Conservation (phyloP, 257 asterid species). For the Cruciata laevipes region DNA sequence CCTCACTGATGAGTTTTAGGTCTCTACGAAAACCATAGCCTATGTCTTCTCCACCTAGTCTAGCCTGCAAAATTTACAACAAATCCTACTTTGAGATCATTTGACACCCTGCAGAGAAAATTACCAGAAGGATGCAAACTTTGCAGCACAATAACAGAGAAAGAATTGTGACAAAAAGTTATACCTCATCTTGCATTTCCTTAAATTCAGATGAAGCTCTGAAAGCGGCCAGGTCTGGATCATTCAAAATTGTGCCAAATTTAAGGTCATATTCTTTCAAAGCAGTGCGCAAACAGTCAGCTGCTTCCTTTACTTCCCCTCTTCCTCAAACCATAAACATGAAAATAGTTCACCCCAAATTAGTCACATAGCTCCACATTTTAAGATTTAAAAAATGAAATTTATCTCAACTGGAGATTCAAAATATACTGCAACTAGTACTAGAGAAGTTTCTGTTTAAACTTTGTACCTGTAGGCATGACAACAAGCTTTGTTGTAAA, state of each 20-base stretch:
- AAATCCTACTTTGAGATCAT: conserved; percentile 5
- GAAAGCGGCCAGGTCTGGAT: conserved; percentile 96
- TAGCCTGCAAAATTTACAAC: conserved; percentile 48
- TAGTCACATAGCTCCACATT: conserved; percentile 4
- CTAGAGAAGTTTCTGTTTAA: not conserved
- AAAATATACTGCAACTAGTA: not conserved
- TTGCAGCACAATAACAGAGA: not conserved
- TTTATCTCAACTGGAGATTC: not conserved
- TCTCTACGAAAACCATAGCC: conserved; percentile 92
- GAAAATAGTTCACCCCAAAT: conserved; percentile 22
- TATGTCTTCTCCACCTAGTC: conserved; percentile 87
- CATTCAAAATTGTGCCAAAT: conserved; percentile 86
- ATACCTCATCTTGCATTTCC: conserved; percentile 93
- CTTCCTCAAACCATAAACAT: conserved; percentile 41
- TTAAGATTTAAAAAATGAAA: not conserved
- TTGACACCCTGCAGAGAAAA: not conserved
- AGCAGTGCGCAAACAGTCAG: conserved; percentile 88
- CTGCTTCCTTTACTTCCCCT: conserved; percentile 88
- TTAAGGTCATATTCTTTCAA: conserved; percentile 74
- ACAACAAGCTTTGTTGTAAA: conserved; percentile 94
- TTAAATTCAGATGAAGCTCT: conserved; percentile 89
- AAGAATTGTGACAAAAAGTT: conserved; percentile 16
- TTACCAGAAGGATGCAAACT: not conserved
- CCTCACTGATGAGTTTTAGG: conserved; percentile 94
- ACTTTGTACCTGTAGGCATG: conserved; percentile 77